Conservation (phyloP, 2,329 filamentous ascomycete species). For the Penicillium sp. region DNA sequence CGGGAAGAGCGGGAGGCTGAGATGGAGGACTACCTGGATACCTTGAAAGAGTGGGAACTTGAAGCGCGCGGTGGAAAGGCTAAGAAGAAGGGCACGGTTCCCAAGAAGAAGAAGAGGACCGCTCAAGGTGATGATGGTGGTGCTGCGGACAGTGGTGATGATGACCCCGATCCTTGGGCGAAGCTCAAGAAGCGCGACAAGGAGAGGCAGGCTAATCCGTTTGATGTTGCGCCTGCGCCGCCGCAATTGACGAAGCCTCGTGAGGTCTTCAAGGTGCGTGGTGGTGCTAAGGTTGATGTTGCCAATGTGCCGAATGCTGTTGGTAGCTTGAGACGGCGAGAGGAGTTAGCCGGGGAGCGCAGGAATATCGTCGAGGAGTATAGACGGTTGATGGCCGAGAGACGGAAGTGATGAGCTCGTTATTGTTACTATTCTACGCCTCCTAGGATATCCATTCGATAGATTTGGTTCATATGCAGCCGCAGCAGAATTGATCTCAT, state of each 20-base stretch:
- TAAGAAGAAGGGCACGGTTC: conserved; percentile 41
- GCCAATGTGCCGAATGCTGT: conserved; percentile 63
- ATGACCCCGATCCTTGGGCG: conserved; percentile 72
- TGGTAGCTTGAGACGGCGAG: conserved; percentile 66
- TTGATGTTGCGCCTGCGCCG: conserved; percentile 64
- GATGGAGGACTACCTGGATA: conserved; percentile 58
- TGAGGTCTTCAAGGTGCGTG: conserved; percentile 60
- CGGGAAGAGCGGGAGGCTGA: conserved; percentile 60
- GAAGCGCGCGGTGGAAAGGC: conserved; percentile 49
- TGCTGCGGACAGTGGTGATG: conserved; percentile 52
- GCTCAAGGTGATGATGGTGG: conserved; percentile 31
- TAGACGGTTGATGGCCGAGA: conserved; percentile 61
- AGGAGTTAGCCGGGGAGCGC: conserved; percentile 66
- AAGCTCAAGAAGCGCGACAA: conserved; percentile 59
- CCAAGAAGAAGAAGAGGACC: conserved; percentile 40
- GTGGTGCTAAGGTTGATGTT: conserved; percentile 62
- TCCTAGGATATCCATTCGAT: conserved; percentile 10
- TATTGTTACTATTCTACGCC: neutral
- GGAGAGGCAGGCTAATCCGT: conserved; percentile 35
- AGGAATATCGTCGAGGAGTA: conserved; percentile 69
- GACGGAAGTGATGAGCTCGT: conserved; percentile 28
- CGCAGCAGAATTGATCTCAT: conserved; percentile 13
- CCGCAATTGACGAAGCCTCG: conserved; percentile 62
- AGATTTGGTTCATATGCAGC: conserved; percentile 18
- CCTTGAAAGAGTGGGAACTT: conserved; percentile 59